Conservation (phyloP, 441 rosid species). For the Arabidopsis hybrid region DNA sequence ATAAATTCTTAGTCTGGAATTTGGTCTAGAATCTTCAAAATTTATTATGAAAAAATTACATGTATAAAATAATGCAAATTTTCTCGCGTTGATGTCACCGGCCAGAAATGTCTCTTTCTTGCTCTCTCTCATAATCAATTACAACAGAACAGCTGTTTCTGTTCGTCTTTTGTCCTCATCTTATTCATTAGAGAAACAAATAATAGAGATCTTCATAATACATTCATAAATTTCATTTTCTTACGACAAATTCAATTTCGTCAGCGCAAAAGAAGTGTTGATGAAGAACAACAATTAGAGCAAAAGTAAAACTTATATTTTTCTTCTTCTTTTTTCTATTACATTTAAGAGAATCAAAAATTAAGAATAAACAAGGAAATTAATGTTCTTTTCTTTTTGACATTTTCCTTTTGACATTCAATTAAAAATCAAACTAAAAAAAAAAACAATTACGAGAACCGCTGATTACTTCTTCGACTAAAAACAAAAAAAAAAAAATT, state of each 20-base stretch:
- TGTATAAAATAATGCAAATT: not conserved
- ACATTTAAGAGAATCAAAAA: slow-evolving; percentile 27
- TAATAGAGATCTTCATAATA: slow-evolving; percentile 29
- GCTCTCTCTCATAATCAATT: slow-evolving; percentile 25
- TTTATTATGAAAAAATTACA: not conserved
- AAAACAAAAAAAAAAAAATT: not conserved
- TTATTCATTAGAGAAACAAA: slow-evolving; percentile 9
- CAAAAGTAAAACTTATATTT: not conserved
- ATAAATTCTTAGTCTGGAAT: not conserved
- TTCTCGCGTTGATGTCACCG: slow-evolving; percentile 28
- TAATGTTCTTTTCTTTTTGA: slow-evolving; percentile 35
- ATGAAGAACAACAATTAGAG: not conserved
- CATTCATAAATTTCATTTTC: not conserved
- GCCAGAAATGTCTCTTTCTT: slow-evolving; percentile 30
- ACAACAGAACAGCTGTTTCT: slow-evolving; percentile 36
- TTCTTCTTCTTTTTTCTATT: slow-evolving; percentile 24
- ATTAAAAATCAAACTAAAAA: slow-evolving; percentile 27
- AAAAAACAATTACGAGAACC: slow-evolving; percentile 3
- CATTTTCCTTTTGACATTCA: slow-evolving; percentile 36
- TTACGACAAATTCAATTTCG: not conserved
- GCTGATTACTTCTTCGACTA: slow-evolving; percentile 28
- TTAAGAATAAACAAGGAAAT: slow-evolving; percentile 31
- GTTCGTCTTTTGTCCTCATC: slow-evolving; percentile 32
- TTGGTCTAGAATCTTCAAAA: not conserved
- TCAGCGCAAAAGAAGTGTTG: not conserved